Base-by-base conservation (phyloP, 1,139 yeast species). In the Suhomyces bokatorum region DNA sequence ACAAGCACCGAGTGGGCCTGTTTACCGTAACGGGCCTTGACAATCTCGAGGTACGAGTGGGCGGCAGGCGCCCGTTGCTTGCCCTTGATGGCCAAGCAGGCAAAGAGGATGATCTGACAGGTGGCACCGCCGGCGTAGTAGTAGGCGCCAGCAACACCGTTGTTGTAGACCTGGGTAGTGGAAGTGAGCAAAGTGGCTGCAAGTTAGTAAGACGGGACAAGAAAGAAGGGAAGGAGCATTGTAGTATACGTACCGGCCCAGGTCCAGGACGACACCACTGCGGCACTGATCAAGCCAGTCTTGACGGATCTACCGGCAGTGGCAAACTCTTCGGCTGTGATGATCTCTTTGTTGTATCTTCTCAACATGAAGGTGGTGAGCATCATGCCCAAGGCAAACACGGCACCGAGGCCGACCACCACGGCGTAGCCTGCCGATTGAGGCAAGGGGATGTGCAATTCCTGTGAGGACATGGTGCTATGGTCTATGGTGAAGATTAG, bases 371-470 rank as follows among this genome's bases (percentile, higher is more conserved):
- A 78, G 0, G 96, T 87, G 45, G 87, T 83, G 39, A 75, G 61
- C 58, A 88, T 79, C 96, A 89, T 89, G 48, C 88, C 88, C 9
- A 75, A 56, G 9, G 96, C 87, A 60, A 89, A 89, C 9, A 83
- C 84, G 36, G 87, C 77, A 39, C 97, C 97, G 27, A 90, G 75
- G 16, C 97, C 98, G 15, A 88, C 85, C 16, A 90, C 88, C 47
- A 90, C 85, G 28, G 90, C 97, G 59, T 89, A 90, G n/a, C 97
- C 97, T n/a, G 87, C 91, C 38, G 87, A 85, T 62, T 85, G 87
- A 3, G 85, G 78, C 20, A 81, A 65, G 3, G 80, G 77, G 36
- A 48, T 49, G 34, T 32, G 52, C 24, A 39, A 37, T 17, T 42
- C 46, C 34, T 14, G 35, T 20, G 43, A 33, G 20, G 40, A 33